Evolutionary conservation across 176 grass and related monocot genomes (phyloP), one percentile per base, ranked within the genome.

Genomic region (Aegilops sharonensis): DNA sequence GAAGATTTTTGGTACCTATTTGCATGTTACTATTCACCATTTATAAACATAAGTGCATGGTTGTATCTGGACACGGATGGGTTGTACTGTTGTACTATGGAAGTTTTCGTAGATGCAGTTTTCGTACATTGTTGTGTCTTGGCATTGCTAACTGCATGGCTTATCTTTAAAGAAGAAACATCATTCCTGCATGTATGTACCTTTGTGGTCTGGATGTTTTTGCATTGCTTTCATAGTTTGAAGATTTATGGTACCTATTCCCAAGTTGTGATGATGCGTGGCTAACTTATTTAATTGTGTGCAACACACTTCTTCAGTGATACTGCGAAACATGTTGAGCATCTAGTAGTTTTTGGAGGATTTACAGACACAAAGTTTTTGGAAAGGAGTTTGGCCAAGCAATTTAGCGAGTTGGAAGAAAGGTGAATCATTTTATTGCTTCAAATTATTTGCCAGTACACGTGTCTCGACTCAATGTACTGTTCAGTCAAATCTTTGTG

Each of bases 341-440:
- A 95, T 40, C 90, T 95, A 60, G 84, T 94, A 79, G 86, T 79
- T 67, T 98, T 98, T 39, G 96, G 96, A 88, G 96, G 96, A 85
- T 98, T 94, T 93, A 86, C 59, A 4, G 90, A 98, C 78, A 84
- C 82, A 14, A 87, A 83, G 11, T 95, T 94, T 86, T 88, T 98
- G 86, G 90, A 94, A 78, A 94, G 76, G 87, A 95, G 78, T 86
- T 91, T 98, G 77, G 82, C 83, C 39, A 88, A 90, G 82, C 88
- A 95, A 88, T 94, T 95, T 81, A 94, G 83, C 89, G 89, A 94
- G 63, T 60, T 98, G 90, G 93, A 98, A 75, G 87, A 89, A 77
- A 94, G 96, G 96, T 98, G 37, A 39, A 62, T 80, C 6, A 85
- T 35, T 45, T 87, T 36, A 50, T 83, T 36, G 45, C 54, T 84